Base-by-base conservation (phyloP, 306 rosid genomes). In the Erythrophleum fordii region DNA sequence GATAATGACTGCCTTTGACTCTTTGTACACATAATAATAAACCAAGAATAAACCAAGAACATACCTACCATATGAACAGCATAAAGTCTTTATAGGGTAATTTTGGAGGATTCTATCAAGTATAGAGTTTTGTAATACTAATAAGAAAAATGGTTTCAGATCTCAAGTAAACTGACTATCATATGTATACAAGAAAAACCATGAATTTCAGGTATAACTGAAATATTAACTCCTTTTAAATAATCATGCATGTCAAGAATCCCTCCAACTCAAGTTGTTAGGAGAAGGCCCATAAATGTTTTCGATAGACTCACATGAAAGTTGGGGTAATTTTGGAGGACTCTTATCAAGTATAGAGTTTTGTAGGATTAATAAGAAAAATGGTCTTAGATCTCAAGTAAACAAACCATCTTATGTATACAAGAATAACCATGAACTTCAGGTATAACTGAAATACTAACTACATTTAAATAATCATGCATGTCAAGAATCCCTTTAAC, bases 11-110 rank as follows among this genome's bases (percentile, higher is more conserved):
- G 48, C 9, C 48, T 42, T 9, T 10, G 8, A 4, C 18, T 52
- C 65, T 28, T 51, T 22, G 55, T 31, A 56, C 18, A 45, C 46
- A 55, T 59, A 45, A 56, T 35, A n/a, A n/a, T n/a, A n/a, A n/a
- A n/a, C n/a, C n/a, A n/a, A n/a, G n/a, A 46, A 48, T 46, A 31
- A 42, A 39, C 49, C 52, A 35, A 56, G 59, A 78, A 45, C 58
- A 56, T 31, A 31, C 67, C 67, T 16, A 46, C 70, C 42, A 83
- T 22, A n/a, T 34, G 80, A 79, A 49, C 68, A 46, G 22, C 35
- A 26, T 73, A 48, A 77, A 44, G 31, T n/a, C 75, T 73, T 37
- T 25, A 55, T 5, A 1, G 6, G 61, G 29, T 56, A 18, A 56
- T 55, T 73, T 46, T 53, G n/a, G 34, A 79, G 29, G 31, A 46